Conservation (phyloP, 352 stramenopile genomes). For the Globisporangium spinosum region DNA sequence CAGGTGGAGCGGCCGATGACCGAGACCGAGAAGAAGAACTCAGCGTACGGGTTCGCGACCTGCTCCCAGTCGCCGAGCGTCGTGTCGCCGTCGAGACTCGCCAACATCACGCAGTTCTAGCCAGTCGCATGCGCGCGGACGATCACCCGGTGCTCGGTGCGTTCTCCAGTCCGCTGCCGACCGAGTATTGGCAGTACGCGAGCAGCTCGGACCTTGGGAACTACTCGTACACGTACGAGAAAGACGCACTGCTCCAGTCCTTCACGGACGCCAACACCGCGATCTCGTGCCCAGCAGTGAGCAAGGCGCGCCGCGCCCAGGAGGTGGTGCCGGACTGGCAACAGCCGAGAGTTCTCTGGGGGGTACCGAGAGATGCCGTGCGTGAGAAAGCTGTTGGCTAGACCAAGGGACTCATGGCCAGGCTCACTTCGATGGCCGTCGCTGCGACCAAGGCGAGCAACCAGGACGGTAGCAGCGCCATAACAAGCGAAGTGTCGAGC, state of each 20-base stretch:
- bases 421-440: neutral
- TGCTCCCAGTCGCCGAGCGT: slow-evolving; percentile 25
- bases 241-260: slow-evolving; percentile 39
- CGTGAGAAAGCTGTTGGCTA: neutral
- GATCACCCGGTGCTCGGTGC: slow-evolving; percentile 34
- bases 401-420: neutral
- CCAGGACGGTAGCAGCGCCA: neutral
- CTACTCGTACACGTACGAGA: slow-evolving; percentile 60
- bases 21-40: slow-evolving; percentile 48
- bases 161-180: slow-evolving; percentile 55
- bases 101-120: slow-evolving; percentile 55
- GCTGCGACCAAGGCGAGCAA: neutral
- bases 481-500: neutral
- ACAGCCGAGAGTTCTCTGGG: neutral
- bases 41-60: slow-evolving; percentile 42
- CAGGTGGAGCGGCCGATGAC: slow-evolving; percentile 53
- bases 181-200: slow-evolving; percentile 63
- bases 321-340: neutral
- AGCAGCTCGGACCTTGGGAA: slow-evolving; percentile 41
- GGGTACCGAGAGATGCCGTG: neutral
- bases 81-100: slow-evolving; percentile 28
- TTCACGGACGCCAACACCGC: slow-evolving; percentile 8
- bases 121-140: slow-evolving; percentile 30
- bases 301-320: slow-evolving; percentile 9
- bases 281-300: slow-evolving; percentile 9